Evolutionary conservation across 257 asterid species (phyloP), one percentile per base, ranked within the genome.

Genomic region (Petrea volubilis): DNA sequence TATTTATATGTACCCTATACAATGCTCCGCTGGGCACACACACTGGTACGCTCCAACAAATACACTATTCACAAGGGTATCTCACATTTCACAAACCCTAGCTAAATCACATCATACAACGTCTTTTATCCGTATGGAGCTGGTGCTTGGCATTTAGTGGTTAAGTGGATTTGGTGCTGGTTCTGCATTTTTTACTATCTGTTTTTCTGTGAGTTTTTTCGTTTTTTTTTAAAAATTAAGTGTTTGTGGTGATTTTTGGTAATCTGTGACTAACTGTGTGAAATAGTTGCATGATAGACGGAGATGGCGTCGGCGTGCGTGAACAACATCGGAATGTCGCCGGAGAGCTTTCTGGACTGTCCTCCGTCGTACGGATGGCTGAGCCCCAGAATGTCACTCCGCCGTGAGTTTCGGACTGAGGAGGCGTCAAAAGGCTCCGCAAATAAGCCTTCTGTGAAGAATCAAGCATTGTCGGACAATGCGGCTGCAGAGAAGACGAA

Each of bases 261-360:
- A 52, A n/a, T 41, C 17, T 40, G n/a, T 17, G 10, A 20, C 67
- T 11, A 12, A 34, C 14, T n/a, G 34, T 23, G 0, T n/a, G 23
- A n/a, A n/a, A n/a, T 52, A 41, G 51, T 68, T 75, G 84, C 84
- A 80, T 83, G 86, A 49, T 78, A 58, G 69, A 73, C 71, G 80
- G 87, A 59, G 40, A 88, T 88, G 93, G 89, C 96, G 61, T 88
- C 96, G 33, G 93, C 93, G 27, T 88, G 96, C 80, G 75, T 88
- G 11, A 88, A 88, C 79, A 83, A 69, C 47, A 79, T 82, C 60
- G 86, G 84, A 7, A 73, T 85, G 77, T 80, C 95, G 61, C 73
- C 90, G 75, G 92, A 88, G 65, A 84, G 2, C 50, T 88, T 82
- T 29, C 53, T 81, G 40, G 90, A 85, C 78, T 69, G 82, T 75